Conservation (phyloP, 2,329 filamentous ascomycete species). For the Fusarium chaquense region DNA sequence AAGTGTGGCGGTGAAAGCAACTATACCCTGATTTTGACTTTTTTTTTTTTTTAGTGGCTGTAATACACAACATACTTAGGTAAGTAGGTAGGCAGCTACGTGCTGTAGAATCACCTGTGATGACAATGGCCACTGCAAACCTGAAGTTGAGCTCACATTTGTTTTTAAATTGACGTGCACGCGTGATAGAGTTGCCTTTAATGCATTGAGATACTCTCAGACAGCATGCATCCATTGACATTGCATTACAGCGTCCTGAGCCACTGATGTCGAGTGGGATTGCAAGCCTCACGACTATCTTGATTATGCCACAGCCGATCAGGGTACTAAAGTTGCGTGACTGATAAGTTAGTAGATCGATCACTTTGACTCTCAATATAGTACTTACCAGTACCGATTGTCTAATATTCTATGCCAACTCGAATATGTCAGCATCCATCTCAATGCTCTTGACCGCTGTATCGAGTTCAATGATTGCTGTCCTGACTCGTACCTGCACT, state of each 20-base stretch:
- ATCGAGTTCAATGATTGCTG: slow-evolving; percentile 33
- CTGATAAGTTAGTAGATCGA: background rate
- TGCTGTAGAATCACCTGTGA: background rate
- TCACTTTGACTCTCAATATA: background rate
- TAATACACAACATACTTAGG: background rate
- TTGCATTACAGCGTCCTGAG: background rate
- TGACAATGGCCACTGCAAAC: background rate
- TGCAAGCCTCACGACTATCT: slow-evolving; percentile 15
- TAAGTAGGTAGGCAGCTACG: background rate
- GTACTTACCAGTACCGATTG: background rate
- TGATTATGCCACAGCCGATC: background rate
- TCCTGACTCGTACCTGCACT: slow-evolving; percentile 31
- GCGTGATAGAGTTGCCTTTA: background rate
- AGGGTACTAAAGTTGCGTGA: background rate
- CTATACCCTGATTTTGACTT: background rate
- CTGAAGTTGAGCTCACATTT: background rate
- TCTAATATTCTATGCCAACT: slow-evolving; percentile 18
- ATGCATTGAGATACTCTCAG: background rate
- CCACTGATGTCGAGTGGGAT: background rate
- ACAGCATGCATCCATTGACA: background rate
- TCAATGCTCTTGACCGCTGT: slow-evolving; percentile 29
- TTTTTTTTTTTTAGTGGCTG: background rate
- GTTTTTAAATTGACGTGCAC: background rate
- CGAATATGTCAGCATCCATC: slow-evolving; percentile 1
- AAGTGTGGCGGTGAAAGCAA: slow-evolving; percentile 7